Evolutionary conservation across 495 filamentous ascomycete species (phyloP), one percentile per base, ranked within the genome.

Genomic region (Entonaema liquescens): DNA sequence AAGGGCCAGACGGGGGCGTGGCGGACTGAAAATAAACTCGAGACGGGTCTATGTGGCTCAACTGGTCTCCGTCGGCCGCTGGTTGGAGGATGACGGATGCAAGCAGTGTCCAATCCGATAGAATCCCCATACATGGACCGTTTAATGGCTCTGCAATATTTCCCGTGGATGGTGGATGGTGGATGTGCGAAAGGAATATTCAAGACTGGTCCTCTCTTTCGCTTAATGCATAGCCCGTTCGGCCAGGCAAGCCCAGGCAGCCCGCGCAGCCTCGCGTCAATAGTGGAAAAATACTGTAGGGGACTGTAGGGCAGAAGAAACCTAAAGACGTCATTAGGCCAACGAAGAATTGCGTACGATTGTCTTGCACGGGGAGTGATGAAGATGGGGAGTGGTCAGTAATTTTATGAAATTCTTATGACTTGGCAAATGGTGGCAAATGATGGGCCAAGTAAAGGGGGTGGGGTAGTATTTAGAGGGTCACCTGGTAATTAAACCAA

Each of bases 241-340:
- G 44, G 42, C 42, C 31, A n/a, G n/a, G n/a, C n/a, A n/a, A n/a
- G n/a, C n/a, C n/a, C n/a, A n/a, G n/a, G n/a, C n/a, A 60, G 54
- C 63, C 53, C 59, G 38, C 19, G 57, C 21, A 54, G 23, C 11
- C 6, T 28, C 42, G 42, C 42, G 42, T 47, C 49, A 53, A 31
- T 53, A 44, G 38, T 53, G 21, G 42, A 29, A 65, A 64, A 62
- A 68, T n/a, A n/a, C n/a, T n/a, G n/a, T n/a, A n/a, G n/a, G n/a
- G n/a, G n/a, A n/a, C 57, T 68, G 56, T 72, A 72, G 65, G 70
- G 70, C 65, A 73, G 70, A 69, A n/a, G 65, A 65, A 29, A 73
- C 70, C 65, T 66, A 66, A 73, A 53, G 65, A 73, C 70, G 70
- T 73, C 70, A 73, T 73, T 47, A 11, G 23, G 70, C 65, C 65